Evolutionary conservation across 768 basidiomycete genomes (phyloP).

Genomic region (Suillus subluteus): DNA sequence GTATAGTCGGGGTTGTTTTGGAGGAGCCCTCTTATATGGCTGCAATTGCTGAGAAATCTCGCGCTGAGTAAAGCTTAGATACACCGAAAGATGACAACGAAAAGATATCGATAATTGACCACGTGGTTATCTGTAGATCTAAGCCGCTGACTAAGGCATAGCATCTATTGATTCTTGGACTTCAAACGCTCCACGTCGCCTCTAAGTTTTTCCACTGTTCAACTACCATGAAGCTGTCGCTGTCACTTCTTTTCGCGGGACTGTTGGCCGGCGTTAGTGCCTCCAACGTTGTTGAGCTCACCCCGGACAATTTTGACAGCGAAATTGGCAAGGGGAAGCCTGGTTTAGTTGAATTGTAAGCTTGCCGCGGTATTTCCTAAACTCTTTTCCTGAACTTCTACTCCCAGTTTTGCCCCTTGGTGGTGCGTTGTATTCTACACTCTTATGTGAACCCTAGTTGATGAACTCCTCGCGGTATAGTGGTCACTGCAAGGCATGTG

Average conservation of each 20-base stretch:
- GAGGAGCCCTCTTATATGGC: slow-evolving; percentile 9
- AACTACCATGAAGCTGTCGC: slow-evolving; percentile 59
- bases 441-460: background rate
- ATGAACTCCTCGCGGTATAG: slow-evolving; percentile 37
- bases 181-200: slow-evolving; percentile 35
- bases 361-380: slow-evolving; percentile 20
- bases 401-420: slow-evolving; percentile 81
- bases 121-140: slow-evolving; percentile 15
- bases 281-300: slow-evolving; percentile 86
- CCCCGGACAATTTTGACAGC: slow-evolving; percentile 72
- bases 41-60: slow-evolving; percentile 30
- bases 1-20: background rate
- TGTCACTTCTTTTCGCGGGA: slow-evolving; percentile 58
- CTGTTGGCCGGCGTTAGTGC: slow-evolving; percentile 60
- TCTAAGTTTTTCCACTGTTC: slow-evolving; percentile 21
- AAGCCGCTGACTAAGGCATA: slow-evolving; percentile 15
- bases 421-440: slow-evolving; percentile 55
- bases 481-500: slow-evolving; percentile 83
- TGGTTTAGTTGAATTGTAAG: slow-evolving; percentile 91
- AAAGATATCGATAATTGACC: slow-evolving; percentile 1
- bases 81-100: background rate
- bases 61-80: slow-evolving; percentile 19
- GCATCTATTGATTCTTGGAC: background rate
- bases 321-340: slow-evolving; percentile 80
- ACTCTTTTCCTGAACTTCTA: slow-evolving; percentile 7